Conservation (phyloP, 139 green algal species). For the Marvania coccoides region DNA sequence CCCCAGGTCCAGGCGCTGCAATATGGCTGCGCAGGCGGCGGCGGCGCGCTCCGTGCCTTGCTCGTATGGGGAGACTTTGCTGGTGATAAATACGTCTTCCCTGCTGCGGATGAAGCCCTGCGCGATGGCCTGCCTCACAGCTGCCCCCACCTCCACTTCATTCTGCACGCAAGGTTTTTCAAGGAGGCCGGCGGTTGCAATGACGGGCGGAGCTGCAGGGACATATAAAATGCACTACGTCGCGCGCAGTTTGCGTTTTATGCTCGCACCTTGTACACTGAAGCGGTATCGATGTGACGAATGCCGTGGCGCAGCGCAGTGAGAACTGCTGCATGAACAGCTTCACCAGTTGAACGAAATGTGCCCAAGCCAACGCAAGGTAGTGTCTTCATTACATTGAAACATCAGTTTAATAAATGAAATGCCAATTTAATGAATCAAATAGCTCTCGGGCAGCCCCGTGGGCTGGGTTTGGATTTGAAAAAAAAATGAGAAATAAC, state of each 20-base stretch:
- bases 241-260: too few species aligned
- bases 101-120: background rate
- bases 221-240: too few species aligned
- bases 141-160: slow-evolving; percentile 31
- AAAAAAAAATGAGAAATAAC: too few species aligned
- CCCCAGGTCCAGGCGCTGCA: slow-evolving; percentile 1
- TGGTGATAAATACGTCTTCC: slow-evolving; percentile 38
- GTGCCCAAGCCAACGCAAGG: slow-evolving; percentile 50
- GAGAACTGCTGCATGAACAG: slow-evolving; percentile 25
- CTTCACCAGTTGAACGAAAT: slow-evolving; percentile 27
- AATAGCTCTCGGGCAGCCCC: too few species aligned
- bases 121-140: background rate
- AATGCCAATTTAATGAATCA: too few species aligned
- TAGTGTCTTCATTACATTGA: too few species aligned
- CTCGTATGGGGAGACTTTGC: slow-evolving; percentile 59
- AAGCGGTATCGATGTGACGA: slow-evolving; percentile 61
- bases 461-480: too few species aligned
- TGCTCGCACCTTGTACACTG: slow-evolving; percentile 15
- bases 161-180: too few species aligned
- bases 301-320: slow-evolving; percentile 36
- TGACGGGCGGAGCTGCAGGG: too few species aligned
- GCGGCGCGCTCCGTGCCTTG: slow-evolving; percentile 2
- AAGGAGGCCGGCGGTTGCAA: too few species aligned
- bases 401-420: too few species aligned
- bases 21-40: slow-evolving; percentile 3